Evolutionary conservation across 257 asterid species (phyloP).

Genomic region (Nicotiana undulata): DNA sequence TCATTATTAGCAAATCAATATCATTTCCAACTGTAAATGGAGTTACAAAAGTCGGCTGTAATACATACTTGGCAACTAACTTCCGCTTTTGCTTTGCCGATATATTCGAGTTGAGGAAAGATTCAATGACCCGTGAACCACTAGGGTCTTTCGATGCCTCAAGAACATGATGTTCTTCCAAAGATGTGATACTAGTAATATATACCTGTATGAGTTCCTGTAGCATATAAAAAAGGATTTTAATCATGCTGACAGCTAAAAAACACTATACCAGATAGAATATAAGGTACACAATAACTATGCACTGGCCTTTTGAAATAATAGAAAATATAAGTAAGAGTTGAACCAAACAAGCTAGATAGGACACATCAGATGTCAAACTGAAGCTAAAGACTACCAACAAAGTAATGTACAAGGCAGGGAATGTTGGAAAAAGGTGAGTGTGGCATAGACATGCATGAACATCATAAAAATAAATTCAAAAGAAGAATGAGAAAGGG

Average conservation of each 20-base stretch:
- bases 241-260: not conserved
- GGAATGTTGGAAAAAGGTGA: not conserved
- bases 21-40: not conserved
- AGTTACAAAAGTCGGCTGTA: not conserved
- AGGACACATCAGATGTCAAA: not conserved
- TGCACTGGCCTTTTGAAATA: not conserved
- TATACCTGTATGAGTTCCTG: conserved; percentile 66
- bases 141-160: conserved; percentile 64
- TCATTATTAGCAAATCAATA: conserved; percentile 4
- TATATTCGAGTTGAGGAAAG: conserved; percentile 67
- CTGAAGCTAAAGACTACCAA: not conserved
- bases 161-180: conserved; percentile 59
- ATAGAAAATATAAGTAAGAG: not conserved
- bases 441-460: not conserved
- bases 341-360: conserved; percentile 4
- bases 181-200: conserved; percentile 58
- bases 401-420: not conserved
- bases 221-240: not conserved
- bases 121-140: conserved; percentile 89
- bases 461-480: not conserved
- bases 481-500: conserved; percentile 9
- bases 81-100: conserved; percentile 70
- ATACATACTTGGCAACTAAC: conserved; percentile 62
- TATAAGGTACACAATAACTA: not conserved
- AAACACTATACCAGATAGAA: not conserved